Evolutionary conservation across 352 stramenopile genomes (phyloP), one percentile per base, ranked within the genome.

Genomic region (Aphanomyces euteiches): DNA sequence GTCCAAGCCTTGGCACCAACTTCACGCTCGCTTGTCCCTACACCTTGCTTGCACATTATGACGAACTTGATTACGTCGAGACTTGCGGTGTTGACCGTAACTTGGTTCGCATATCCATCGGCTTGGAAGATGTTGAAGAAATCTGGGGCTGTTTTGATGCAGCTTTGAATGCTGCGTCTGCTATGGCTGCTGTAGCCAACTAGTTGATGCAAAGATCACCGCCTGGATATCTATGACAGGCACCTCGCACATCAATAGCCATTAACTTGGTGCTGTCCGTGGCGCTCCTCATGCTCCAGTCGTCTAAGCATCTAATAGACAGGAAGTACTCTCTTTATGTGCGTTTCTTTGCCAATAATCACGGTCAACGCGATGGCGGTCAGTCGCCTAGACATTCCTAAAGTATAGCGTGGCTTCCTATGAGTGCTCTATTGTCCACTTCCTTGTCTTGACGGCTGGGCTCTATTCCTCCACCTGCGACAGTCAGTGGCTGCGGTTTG

Each of bases 11-110:
- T 21, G 94, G 94, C 43, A 98, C 93, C 0, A 98, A 98, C 77
- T 98, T 98, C 72, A 97, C 93, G 19, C 78, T 98, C 15, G 79
- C 80, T 17, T 98, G 89, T 77, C 92, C 94, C 10, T 98, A 98
- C 78, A 93, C 92, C 17, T 66, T 98, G 39, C 75, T 98, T 0
- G 94, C 94, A 1, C 94, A 98, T 72, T 98, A 96, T 72, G 69
- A 89, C 40, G 94, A 98, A 75, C 79, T 98, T 47, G 88, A 96
- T 60, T 98, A 95, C 73, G 91, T 88, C 21, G 84, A 95, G 72
- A 80, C 82, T 17, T 98, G 92, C 72, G 89, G 92, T 50, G 92
- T 98, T 13, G 82, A 95, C 66, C 88, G 89, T 28, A 90, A 96
- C 69, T 75, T 98, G 21, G 82, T 98, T 60, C 90, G 94, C 45